phyloP scores from a whole-genome alignment of 2,329 filamentous ascomycete genomes.

The Fusarium coffeatum region DNA sequence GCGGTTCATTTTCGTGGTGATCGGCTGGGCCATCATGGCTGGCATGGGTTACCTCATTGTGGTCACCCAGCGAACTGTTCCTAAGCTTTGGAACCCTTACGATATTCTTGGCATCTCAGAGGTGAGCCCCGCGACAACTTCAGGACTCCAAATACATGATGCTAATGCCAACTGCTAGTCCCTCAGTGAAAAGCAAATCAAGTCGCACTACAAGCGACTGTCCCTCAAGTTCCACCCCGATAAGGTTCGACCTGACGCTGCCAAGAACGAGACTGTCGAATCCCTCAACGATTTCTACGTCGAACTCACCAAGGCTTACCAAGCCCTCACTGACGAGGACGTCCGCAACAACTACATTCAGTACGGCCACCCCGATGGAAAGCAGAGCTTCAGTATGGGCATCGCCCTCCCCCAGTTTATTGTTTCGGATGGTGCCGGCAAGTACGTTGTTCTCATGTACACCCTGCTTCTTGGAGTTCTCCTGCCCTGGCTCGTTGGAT shows the following conservation, averaged over 20 bases:
- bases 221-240: conserved; percentile 92
- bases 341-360: conserved; percentile 96
- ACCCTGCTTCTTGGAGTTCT: conserved; percentile 88
- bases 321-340: conserved; percentile 96
- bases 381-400: conserved; percentile 97
- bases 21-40: conserved; percentile 85
- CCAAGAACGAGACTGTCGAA: conserved; percentile 91
- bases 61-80: conserved; percentile 75
- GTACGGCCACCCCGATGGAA: conserved; percentile 96
- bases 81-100: conserved; percentile 96
- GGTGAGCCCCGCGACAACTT: conserved; percentile 59
- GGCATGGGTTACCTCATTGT: conserved; percentile 93
- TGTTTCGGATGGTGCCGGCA: conserved; percentile 91
- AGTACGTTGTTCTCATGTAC: conserved; percentile 93
- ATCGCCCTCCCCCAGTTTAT: conserved; percentile 96
- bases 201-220: conserved; percentile 87
- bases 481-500: conserved; percentile 91
- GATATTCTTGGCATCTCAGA: conserved; percentile 90
- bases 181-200: conserved; percentile 89
- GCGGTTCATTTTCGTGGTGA: conserved; percentile 78
- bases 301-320: conserved; percentile 97
- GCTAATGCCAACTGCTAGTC: conserved; percentile 62
- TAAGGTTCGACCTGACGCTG: conserved; percentile 84
- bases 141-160: background rate
- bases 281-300: conserved; percentile 89